Base-by-base conservation (phyloP, 2,329 filamentous ascomycete species). In the Venturia effusa region DNA sequence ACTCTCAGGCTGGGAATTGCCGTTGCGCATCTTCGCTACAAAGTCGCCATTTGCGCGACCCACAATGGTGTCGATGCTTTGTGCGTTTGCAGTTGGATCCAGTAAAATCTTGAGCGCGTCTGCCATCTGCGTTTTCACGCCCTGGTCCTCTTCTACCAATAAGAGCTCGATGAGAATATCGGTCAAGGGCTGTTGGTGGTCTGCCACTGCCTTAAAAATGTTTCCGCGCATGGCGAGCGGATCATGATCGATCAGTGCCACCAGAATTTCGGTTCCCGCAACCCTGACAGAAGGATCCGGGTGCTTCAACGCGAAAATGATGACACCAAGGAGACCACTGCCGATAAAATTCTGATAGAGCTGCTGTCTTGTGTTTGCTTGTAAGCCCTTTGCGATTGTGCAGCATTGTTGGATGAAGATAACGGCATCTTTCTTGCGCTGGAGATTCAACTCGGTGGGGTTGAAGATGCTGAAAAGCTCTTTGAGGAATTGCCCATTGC, bases 351-450 rank as follows among this genome's bases (percentile, higher is more conserved):
- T 96, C 71, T 88, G 88, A 76, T 96, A 97, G 19, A 99, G 80
- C 27, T 86, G 87, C 67, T 90, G 88, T 66, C 94, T 85, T 8
- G 86, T 87, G 32, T 88, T 88, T 1, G 89, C 88, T 73, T 97
- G 94, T 22, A 99, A 81, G 71, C 92, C 97, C 78, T 99, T 99
- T 1, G 92, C 91, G 70, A 97, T 94, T 3, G 87, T 84, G 68
- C 92, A 96, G 76, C 93, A 97, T 74, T 97, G 92, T 74, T 97
- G 92, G 66, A 99, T 94, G 74, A 99, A 97, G 43, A 95, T 82
- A 13, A 99, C 93, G 0, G 91, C 94, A 69, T 97, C 90, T 75
- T 96, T 96, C 76, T 94, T 95, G 66, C 89, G 86, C 71, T 85
- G 85, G 62, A 83, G 79, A 61, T 89, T 85, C 62, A 75, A 73